Percentiles rank a stretch among this genome's conserved stretches.
Conservation (phyloP, 345 rosid species). For the Populus davidiana region DNA sequence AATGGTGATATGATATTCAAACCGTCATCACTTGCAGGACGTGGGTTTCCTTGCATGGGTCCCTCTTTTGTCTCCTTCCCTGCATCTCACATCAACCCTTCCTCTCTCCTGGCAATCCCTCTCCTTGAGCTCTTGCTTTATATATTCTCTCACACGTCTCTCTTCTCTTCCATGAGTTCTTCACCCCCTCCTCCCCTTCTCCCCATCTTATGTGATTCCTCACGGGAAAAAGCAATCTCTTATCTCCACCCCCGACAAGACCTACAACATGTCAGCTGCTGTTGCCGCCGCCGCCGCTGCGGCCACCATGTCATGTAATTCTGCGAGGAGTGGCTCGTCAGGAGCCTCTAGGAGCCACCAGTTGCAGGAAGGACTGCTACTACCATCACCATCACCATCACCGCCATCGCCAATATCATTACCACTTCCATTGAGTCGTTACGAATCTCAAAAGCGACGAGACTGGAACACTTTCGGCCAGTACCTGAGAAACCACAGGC, state of each 20-base stretch:
- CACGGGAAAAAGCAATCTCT: background rate
- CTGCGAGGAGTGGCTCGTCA: slow-evolving; percentile 3
- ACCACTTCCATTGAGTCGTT: slow-evolving; percentile 62
- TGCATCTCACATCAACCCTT: background rate
- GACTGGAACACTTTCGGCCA: slow-evolving; percentile 98
- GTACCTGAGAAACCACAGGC: slow-evolving; percentile 87
- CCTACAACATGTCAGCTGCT: slow-evolving; percentile 4
- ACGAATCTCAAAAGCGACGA: slow-evolving; percentile 91
- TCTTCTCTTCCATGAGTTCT: background rate
- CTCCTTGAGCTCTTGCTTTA: background rate
- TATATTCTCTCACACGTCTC: background rate
- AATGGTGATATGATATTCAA: slow-evolving; percentile 13
- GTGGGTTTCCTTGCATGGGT: slow-evolving; percentile 17
- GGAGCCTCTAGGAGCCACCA: background rate
- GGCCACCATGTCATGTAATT: background rate
- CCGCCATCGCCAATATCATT: background rate
- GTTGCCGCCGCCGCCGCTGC: slow-evolving; percentile 6
- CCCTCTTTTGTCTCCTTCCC: slow-evolving; percentile 20
- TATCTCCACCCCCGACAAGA: background rate
- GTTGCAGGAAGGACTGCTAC: background rate
- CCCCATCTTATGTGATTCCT: background rate
- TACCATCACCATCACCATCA: background rate
- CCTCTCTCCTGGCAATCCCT: background rate
- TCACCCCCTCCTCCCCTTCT: no score
- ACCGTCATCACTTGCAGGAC: slow-evolving; percentile 12